phyloP scores from a whole-genome alignment of 2,329 filamentous ascomycete genomes.

The Tympanopsis confertula region DNA sequence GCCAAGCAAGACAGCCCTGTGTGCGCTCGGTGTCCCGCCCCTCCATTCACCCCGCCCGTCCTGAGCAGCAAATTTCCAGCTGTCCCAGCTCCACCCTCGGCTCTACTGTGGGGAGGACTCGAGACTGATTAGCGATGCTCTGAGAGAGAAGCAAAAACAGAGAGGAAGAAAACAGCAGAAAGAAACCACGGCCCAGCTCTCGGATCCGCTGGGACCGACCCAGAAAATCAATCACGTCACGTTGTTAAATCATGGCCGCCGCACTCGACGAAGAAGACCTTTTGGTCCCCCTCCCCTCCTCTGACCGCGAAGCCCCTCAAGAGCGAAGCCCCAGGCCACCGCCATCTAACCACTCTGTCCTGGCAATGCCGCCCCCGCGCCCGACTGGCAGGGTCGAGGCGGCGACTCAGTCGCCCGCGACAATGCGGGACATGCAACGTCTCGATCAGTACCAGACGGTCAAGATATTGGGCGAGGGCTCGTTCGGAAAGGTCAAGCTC shows the following conservation, averaged over 20 bases:
- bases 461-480: slow-evolving; percentile 65
- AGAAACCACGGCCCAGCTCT: too few relatives aligned
- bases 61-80: too few relatives aligned
- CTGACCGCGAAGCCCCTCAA: slow-evolving; percentile 14
- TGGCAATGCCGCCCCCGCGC: slow-evolving; percentile 1
- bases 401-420: background rate
- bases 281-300: slow-evolving; percentile 34
- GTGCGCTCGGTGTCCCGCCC: too few relatives aligned
- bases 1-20: too few relatives aligned
- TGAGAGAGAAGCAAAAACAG: too few relatives aligned
- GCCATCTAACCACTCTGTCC: slow-evolving; percentile 2
- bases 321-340: slow-evolving; percentile 14
- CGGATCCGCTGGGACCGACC: background rate
- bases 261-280: slow-evolving; percentile 44
- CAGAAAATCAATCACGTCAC: slow-evolving; percentile 1
- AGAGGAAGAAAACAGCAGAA: too few relatives aligned
- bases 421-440: slow-evolving; percentile 40
- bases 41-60: too few relatives aligned
- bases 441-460: slow-evolving; percentile 61
- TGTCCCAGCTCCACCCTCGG: too few relatives aligned
- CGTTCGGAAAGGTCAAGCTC: slow-evolving; percentile 68
- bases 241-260: background rate
- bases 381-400: background rate
- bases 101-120: too few relatives aligned
- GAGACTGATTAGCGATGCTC: too few relatives aligned